Evolutionary conservation across 1,284 basidiomycete genomes (phyloP).

Genomic region (Trametes versicolor): DNA sequence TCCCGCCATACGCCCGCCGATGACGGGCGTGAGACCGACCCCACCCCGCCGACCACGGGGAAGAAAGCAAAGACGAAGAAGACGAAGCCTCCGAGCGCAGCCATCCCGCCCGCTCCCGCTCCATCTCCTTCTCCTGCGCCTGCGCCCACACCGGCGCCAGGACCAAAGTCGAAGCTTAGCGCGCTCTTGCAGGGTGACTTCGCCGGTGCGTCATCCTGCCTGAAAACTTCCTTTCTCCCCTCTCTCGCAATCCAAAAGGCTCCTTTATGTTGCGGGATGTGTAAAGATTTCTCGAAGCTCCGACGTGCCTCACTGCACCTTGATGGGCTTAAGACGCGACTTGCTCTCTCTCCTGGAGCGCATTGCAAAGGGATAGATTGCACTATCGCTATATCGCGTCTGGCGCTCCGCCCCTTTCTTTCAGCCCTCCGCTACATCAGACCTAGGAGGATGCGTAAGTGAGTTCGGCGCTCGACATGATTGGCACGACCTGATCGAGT

Average conservation of each 20-base stretch:
- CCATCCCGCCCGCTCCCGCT: neutral
- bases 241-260: no score
- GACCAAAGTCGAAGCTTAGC: neutral
- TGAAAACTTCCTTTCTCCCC: neutral
- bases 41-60: constrained; percentile 14
- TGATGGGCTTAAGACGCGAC: no score
- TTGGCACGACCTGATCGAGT: neutral
- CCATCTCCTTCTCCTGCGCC: neutral
- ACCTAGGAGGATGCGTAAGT: no score
- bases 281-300: no score
- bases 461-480: neutral
- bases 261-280: neutral
- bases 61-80: constrained; percentile 31
- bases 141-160: neutral
- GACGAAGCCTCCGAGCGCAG: constrained; percentile 4
- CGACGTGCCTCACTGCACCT: no score
- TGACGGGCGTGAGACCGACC: constrained; percentile 6
- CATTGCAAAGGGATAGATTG: no score
- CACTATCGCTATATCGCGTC: no score
- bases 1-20: constrained; percentile 6
- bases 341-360: no score
- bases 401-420: no score
- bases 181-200: constrained; percentile 8
- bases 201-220: constrained; percentile 9
- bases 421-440: no score